A percentile compares a stretch with the other conserved stretches of the same genome.
phyloP scores from a whole-genome alignment of 345 rosid genomes.

The Bruguiera sexangula region DNA sequence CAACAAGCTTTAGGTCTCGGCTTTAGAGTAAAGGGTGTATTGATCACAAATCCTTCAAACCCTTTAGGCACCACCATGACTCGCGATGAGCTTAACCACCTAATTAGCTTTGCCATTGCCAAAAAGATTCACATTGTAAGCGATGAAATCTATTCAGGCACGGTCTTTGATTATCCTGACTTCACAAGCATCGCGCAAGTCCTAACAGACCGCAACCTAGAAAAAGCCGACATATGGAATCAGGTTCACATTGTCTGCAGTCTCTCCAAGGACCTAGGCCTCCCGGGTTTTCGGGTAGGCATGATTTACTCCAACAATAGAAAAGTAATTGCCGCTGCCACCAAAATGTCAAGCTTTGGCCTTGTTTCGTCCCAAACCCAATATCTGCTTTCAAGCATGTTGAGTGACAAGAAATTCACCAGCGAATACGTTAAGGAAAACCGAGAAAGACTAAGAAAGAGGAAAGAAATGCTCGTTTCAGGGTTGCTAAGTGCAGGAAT shows the following conservation, averaged over 20 bases:
- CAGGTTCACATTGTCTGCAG: constrained; percentile 27
- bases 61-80: constrained; percentile 31
- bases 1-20: constrained; percentile 10
- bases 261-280: constrained; percentile 30
- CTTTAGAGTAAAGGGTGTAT: constrained; percentile 25
- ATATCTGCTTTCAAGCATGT: constrained; percentile 15
- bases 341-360: constrained; percentile 36
- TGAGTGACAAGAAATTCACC: constrained; percentile 16
- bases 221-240: constrained; percentile 10
- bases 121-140: constrained; percentile 26
- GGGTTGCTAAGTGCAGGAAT: constrained; percentile 23
- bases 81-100: constrained; percentile 16
- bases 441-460: constrained; percentile 11
- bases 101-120: constrained; percentile 19
- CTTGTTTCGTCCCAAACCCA: constrained; percentile 33
- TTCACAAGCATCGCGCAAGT: constrained; percentile 25
- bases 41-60: constrained; percentile 33
- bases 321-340: constrained; percentile 21
- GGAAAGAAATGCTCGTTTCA: constrained; percentile 18
- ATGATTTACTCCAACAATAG: constrained; percentile 28
- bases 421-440: constrained; percentile 16
- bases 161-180: constrained; percentile 22
- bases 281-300: constrained; percentile 32
- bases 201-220: constrained; percentile 11
- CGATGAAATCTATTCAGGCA: constrained; percentile 29